These are phyloP conservation scores for Spathaspora arborariae DNA, from an alignment of 805 yeast genomes.

Conservation along the genomic window DNA sequence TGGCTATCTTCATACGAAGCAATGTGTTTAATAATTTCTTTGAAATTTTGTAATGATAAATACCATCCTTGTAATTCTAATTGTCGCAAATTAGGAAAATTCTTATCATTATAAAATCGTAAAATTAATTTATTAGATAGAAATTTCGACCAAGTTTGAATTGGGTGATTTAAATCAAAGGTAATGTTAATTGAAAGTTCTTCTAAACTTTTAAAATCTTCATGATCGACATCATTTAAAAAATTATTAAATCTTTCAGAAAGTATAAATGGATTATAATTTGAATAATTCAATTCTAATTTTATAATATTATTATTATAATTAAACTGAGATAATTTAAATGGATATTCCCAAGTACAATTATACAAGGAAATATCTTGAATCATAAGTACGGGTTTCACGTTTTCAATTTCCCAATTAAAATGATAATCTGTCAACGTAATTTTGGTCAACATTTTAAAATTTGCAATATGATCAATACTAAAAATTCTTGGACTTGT, in stretches of 20 bases:
- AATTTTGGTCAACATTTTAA: constrained; percentile 29
- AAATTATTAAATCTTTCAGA: constrained; percentile 36
- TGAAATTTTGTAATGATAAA: constrained; percentile 2
- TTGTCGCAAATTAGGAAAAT: constrained; percentile 10
- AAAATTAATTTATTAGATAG: constrained; percentile 6
- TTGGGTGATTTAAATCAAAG: constrained; percentile 9
- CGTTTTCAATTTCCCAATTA: constrained; percentile 32
- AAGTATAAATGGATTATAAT: constrained; percentile 28
- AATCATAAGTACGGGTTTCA: constrained; percentile 14
- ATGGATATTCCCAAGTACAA: constrained; percentile 60
- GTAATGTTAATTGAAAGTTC: constrained; percentile 7
- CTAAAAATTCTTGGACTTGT: constrained; percentile 33
- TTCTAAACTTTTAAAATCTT: constrained; percentile 8
- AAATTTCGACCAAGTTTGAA: constrained; percentile 9
- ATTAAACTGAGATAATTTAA: constrained; percentile 37
- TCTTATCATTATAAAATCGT: constrained; percentile 5
- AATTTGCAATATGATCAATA: constrained; percentile 40
- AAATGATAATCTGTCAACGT: constrained; percentile 39
- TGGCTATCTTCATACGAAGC: constrained; percentile 1
- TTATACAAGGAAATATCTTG: constrained; percentile 29
- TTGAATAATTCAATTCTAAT: constrained; percentile 22
- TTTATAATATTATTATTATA: constrained; percentile 16
- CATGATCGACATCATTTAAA: constrained; percentile 17
- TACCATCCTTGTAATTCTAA: constrained; percentile 14
- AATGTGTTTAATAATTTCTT: background rate